Conservation (phyloP, 805 yeast species). For the Candida coquimbonensis region DNA sequence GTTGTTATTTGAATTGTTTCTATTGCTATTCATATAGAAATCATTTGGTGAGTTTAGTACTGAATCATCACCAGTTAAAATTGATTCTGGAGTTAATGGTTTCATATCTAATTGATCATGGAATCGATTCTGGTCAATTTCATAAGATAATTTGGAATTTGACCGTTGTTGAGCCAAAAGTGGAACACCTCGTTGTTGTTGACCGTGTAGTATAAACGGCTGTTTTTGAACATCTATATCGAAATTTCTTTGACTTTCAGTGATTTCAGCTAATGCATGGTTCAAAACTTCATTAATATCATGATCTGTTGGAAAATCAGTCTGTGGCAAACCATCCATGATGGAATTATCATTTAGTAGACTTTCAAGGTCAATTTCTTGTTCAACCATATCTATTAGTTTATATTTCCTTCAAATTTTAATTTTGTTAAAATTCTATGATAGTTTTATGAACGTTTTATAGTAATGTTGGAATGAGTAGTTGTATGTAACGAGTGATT, state of each 20-base stretch:
- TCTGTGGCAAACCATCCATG: too few relatives aligned
- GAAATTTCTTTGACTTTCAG: conserved; percentile 4
- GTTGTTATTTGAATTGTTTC: too few relatives aligned
- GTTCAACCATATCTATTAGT: background rate
- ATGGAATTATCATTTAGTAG: conserved; percentile 5
- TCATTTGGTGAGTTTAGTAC: conserved; percentile 14
- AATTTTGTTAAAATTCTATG: too few relatives aligned
- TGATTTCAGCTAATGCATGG: conserved; percentile 11
- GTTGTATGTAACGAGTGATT: too few relatives aligned
- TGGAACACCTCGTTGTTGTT: background rate
- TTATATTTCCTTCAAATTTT: too few relatives aligned
- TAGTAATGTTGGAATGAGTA: too few relatives aligned
- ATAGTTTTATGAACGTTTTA: too few relatives aligned
- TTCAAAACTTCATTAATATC: conserved; percentile 24
- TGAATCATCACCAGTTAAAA: conserved; percentile 27
- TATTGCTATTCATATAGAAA: background rate
- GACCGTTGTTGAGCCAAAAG: too few relatives aligned
- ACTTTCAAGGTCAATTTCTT: conserved; percentile 12
- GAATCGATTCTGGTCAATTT: background rate
- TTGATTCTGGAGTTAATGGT: conserved; percentile 31
- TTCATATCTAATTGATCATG: background rate
- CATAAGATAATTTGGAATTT: background rate
- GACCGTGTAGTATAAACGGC: background rate
- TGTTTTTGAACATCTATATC: background rate
- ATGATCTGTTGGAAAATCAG: conserved; percentile 4